These are phyloP conservation scores for Phylloporus rhodoxanthus DNA, from an alignment of 768 basidiomycete species.

Conservation along the genomic window DNA sequence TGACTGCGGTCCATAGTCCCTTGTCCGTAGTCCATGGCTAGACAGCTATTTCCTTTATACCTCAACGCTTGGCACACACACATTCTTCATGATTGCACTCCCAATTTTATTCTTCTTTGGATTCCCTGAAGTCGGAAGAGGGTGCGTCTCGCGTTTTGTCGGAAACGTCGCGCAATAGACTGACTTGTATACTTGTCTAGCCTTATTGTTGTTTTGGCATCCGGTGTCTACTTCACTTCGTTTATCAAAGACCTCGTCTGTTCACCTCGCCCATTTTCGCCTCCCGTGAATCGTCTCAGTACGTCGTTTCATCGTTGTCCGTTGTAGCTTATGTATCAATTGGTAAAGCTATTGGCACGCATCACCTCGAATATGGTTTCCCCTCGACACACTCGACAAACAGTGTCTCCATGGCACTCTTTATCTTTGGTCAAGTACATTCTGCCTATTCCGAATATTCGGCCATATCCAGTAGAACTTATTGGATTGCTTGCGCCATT, in stretches of 20 bases:
- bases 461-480: slow-evolving; percentile 43
- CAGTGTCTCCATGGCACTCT: slow-evolving; percentile 82
- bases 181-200: slow-evolving; percentile 31
- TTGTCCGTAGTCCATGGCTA: slow-evolving; percentile 57
- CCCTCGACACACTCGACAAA: slow-evolving; percentile 95
- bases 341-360: slow-evolving; percentile 59
- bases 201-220: slow-evolving; percentile 60
- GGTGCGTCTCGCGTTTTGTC: slow-evolving; percentile 41
- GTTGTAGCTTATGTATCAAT: neutral
- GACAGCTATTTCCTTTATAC: slow-evolving; percentile 83
- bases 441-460: slow-evolving; percentile 36
- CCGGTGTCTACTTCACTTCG: slow-evolving; percentile 84
- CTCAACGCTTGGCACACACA: slow-evolving; percentile 76
- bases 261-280: slow-evolving; percentile 83
- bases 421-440: slow-evolving; percentile 58
- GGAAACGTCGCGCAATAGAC: neutral
- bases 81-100: slow-evolving; percentile 88
- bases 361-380: slow-evolving; percentile 91
- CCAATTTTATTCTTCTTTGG: slow-evolving; percentile 91
- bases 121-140: slow-evolving; percentile 59
- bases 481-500: slow-evolving; percentile 36
- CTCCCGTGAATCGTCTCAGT: slow-evolving; percentile 90
- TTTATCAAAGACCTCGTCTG: slow-evolving; percentile 87
- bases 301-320: slow-evolving; percentile 23
- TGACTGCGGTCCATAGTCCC: slow-evolving; percentile 33